Conservation (phyloP, 306 rosid genomes). For the Lathyrus oleraceus region DNA sequence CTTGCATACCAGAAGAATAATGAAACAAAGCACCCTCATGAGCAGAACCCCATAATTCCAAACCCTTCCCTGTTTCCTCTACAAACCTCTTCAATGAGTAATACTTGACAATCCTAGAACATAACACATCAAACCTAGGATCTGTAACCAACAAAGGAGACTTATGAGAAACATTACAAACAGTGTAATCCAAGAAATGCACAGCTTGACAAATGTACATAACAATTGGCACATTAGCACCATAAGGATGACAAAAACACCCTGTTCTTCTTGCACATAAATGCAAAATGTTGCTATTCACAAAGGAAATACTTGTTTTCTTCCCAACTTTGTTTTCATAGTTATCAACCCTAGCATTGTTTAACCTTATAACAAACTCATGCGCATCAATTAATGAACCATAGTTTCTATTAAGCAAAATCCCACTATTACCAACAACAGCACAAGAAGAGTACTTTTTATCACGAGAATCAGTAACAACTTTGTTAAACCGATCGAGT, state of each 20-base stretch:
- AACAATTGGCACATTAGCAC: conserved; percentile 62
- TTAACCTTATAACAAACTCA: conserved; percentile 71
- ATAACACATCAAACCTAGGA: conserved; percentile 75
- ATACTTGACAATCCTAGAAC: conserved; percentile 82
- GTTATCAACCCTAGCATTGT: conserved; percentile 69
- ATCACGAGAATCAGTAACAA: conserved; percentile 7
- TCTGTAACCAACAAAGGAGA: conserved; percentile 78
- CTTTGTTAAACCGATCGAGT: conserved; percentile 44
- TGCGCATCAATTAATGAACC: conserved; percentile 80
- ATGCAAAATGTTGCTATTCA: conserved; percentile 89
- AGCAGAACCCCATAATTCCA: conserved; percentile 66
- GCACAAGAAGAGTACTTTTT: conserved; percentile 68
- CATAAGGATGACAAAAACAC: conserved; percentile 93
- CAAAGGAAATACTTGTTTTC: conserved; percentile 78
- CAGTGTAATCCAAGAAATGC: conserved; percentile 82
- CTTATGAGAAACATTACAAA: conserved; percentile 75
- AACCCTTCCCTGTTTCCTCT: conserved; percentile 67
- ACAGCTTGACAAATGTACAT: conserved; percentile 91
- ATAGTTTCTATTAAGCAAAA: conserved; percentile 61
- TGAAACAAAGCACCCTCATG: conserved; percentile 83
- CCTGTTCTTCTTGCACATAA: conserved; percentile 80
- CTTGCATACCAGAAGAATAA: conserved; percentile 98
- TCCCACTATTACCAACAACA: conserved; percentile 94
- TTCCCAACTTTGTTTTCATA: conserved; percentile 71
- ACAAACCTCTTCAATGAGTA: conserved; percentile 78